Base-by-base conservation (phyloP, 495 filamentous ascomycete genomes). In the Podospora pseudocomata region DNA sequence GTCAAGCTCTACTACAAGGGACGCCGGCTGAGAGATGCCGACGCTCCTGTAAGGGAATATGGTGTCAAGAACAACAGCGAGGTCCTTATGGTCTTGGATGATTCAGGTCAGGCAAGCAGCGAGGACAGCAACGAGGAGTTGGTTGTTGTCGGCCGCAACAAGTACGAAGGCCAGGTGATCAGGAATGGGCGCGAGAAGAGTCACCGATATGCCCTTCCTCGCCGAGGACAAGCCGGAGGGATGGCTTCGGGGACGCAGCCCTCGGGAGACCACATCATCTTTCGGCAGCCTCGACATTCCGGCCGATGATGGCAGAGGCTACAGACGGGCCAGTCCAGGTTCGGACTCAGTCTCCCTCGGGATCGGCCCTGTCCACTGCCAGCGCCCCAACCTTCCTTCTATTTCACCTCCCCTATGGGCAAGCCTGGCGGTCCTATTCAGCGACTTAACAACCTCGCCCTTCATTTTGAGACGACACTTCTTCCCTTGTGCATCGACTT, bases 1-100 rank as follows among this genome's bases (percentile, higher is more conserved):
- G 78, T 97, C 70, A 90, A 88, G 71, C 77, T 97, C 74, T 84
- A 93, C 60, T 96, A 94, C 83, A 94, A 94, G 76, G 93, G 93
- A 11, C 88, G 87, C 67, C 83, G 89, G 19, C 77, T 97, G 54
- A 90, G 89, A 73, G 87, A 93, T 68, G 84, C 89, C 70, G 70
- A 80, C 7, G 78, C 80, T n/a, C 84, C 86, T 4, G 88, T 91
- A 72, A 84, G 89, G 66, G 83, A 89, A 26, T 93, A 93, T 70
- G 90, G 90, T 5, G 83, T 94, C 68, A 91, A 92, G 82, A 88
- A 92, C 73, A 89, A 93, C 68, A 89, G 87, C 39, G 91, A 97
- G 77, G 80, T 97, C 54, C 44, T 83, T 62, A 78, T 82, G 30
- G 73, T 82, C 86, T 68, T 93, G 80, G 78, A 73, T 20, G 80